These are phyloP conservation scores for Glycyrrhiza uralensis DNA, from an alignment of 306 rosid genomes.

Conservation along the genomic window DNA sequence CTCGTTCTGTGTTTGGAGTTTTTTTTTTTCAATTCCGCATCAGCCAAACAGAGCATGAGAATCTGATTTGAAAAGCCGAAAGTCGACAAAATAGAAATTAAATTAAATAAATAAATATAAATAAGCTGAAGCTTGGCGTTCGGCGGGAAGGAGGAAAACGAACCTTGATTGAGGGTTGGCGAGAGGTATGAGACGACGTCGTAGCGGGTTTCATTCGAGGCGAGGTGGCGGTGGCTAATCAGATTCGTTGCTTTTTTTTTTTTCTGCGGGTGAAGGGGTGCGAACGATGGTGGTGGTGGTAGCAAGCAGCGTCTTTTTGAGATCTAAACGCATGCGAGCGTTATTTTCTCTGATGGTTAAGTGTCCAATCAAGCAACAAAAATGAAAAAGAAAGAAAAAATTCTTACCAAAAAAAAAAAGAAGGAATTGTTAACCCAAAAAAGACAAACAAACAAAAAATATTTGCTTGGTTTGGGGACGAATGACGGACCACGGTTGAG, in stretches of 20 bases:
- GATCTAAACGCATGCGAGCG: constrained; percentile 39
- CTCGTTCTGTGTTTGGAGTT: background rate
- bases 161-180: constrained; percentile 39
- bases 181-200: constrained; percentile 20
- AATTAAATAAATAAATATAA: background rate
- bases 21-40: background rate
- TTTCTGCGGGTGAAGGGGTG: background rate
- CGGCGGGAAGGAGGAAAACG: background rate
- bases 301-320: constrained; percentile 14
- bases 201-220: background rate
- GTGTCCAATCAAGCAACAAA: constrained; percentile 31
- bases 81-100: background rate
- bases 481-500: too few species aligned
- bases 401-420: background rate
- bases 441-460: background rate
- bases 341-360: constrained; percentile 33
- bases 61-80: background rate
- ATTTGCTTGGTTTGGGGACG: background rate
- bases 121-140: background rate
- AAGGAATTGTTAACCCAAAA: background rate
- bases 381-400: background rate
- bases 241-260: background rate
- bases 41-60: background rate
- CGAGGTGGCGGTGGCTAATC: constrained; percentile 7
- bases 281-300: background rate